Evolutionary conservation across 257 asterid genomes (phyloP).

Genomic region (Scutellaria minor): DNA sequence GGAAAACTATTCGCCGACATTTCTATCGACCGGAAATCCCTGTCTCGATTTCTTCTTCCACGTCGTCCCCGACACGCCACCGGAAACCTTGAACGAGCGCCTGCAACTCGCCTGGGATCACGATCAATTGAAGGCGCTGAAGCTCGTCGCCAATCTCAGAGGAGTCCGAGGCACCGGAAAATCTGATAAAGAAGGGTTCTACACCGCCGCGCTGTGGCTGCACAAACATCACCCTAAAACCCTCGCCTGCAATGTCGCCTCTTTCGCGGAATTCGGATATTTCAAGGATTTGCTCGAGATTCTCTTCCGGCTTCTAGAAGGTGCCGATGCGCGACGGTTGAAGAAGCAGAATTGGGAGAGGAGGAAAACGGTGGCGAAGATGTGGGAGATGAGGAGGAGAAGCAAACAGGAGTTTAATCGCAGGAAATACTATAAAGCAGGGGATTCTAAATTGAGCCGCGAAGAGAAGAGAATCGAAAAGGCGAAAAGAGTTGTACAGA

Average conservation of each 20-base stretch:
- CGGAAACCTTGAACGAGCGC: constrained; percentile 8
- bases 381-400: too few relatives aligned
- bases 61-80: constrained; percentile 29
- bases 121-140: constrained; percentile 41
- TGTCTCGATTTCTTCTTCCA: constrained; percentile 24
- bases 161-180: constrained; percentile 29
- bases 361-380: neutral
- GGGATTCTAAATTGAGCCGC: neutral
- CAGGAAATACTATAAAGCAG: neutral
- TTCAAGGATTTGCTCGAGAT: constrained; percentile 52
- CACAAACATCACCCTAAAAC: constrained; percentile 55
- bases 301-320: constrained; percentile 33
- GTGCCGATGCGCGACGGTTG: constrained; percentile 38
- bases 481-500: constrained; percentile 47
- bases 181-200: constrained; percentile 31
- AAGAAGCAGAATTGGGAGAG: constrained; percentile 6
- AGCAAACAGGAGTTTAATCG: too few relatives aligned
- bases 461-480: constrained; percentile 33
- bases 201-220: constrained; percentile 55
- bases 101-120: constrained; percentile 30
- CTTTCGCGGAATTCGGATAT: constrained; percentile 53
- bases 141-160: constrained; percentile 29
- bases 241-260: constrained; percentile 40
- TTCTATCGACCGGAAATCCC: constrained; percentile 8
- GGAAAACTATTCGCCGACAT: constrained; percentile 33